These are phyloP conservation scores for Hypoxylon cercidicola DNA, from an alignment of 495 filamentous ascomycete genomes.

Conservation along the genomic window DNA sequence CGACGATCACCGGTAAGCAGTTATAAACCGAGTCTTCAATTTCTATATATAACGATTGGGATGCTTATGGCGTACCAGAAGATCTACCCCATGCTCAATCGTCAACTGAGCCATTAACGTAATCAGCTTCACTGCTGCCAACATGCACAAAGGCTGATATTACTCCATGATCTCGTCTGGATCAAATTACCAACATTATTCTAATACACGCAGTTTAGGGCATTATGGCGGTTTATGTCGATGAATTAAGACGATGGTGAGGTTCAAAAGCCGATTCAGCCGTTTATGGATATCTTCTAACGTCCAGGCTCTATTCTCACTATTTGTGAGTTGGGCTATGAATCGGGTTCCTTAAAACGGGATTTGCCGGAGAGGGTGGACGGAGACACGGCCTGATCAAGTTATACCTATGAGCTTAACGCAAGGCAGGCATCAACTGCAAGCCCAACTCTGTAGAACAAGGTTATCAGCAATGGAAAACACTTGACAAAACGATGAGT, in stretches of 20 bases:
- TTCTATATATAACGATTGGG: conserved; percentile 7
- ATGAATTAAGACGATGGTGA: conserved; percentile 11
- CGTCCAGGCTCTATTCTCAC: conserved; percentile 9
- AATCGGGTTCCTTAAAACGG: conserved; percentile 3
- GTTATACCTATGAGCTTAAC: conserved; percentile 62
- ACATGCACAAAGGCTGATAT: not conserved
- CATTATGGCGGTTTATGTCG: conserved; percentile 23
- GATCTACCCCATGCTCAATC: not conserved
- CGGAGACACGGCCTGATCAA: not conserved
- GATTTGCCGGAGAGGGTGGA: not conserved
- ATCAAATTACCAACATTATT: too few relatives aligned
- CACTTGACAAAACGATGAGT: conserved; percentile 1
- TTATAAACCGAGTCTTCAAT: not conserved
- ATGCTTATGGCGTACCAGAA: not conserved
- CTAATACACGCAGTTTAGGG: conserved; percentile 1
- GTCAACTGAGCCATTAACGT: not conserved
- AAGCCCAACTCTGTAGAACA: conserved; percentile 74
- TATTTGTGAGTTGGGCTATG: not conserved
- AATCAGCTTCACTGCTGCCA: not conserved
- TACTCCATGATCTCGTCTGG: too few relatives aligned
- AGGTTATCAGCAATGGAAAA: conserved; percentile 36
- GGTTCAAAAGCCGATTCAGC: conserved; percentile 15
- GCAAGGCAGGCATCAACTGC: conserved; percentile 94
- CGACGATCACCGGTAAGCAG: not conserved
- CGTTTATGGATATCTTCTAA: conserved; percentile 7